phyloP scores from a whole-genome alignment of 2,329 filamentous ascomycete species.

The Diaporthe sp. region DNA sequence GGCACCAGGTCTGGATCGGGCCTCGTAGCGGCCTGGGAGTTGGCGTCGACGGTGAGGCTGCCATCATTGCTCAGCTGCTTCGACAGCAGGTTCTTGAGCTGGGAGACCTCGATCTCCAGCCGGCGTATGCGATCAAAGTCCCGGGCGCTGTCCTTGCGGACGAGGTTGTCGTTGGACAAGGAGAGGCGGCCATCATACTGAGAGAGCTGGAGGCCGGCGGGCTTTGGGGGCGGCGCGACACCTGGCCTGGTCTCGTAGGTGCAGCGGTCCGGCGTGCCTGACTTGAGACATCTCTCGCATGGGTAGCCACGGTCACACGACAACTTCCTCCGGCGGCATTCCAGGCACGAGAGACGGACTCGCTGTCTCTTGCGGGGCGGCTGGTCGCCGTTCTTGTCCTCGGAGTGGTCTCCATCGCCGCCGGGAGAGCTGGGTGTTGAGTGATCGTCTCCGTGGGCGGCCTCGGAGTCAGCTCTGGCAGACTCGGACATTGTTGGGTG shows the following conservation, averaged over 20 bases:
- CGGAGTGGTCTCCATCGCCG: slow-evolving; percentile 46
- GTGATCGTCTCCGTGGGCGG: slow-evolving; percentile 35
- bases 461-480: slow-evolving; percentile 35
- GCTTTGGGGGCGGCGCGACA: slow-evolving; percentile 56
- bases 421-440: slow-evolving; percentile 39
- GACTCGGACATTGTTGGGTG: slow-evolving; percentile 38
- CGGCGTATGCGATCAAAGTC: slow-evolving; percentile 72
- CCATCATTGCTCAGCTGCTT: slow-evolving; percentile 54
- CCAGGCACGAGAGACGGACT: slow-evolving; percentile 71
- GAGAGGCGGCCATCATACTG: slow-evolving; percentile 60
- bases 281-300: slow-evolving; percentile 74
- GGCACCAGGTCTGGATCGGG: slow-evolving; percentile 42
- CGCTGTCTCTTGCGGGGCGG: slow-evolving; percentile 71
- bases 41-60: slow-evolving; percentile 45
- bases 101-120: slow-evolving; percentile 71
- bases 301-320: slow-evolving; percentile 74
- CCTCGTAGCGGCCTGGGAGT: slow-evolving; percentile 43
- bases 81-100: slow-evolving; percentile 67
- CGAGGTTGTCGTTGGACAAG: slow-evolving; percentile 56
- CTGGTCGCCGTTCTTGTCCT: slow-evolving; percentile 49
- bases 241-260: slow-evolving; percentile 68
- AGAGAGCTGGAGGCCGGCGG: slow-evolving; percentile 63
- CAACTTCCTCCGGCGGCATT: slow-evolving; percentile 72
- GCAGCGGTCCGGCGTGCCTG: slow-evolving; percentile 71
- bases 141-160: slow-evolving; percentile 57